A percentile compares a stretch with the other conserved stretches of the same genome.
phyloP scores from a whole-genome alignment of 352 stramenopile species.

The Phytophthora melonis region DNA sequence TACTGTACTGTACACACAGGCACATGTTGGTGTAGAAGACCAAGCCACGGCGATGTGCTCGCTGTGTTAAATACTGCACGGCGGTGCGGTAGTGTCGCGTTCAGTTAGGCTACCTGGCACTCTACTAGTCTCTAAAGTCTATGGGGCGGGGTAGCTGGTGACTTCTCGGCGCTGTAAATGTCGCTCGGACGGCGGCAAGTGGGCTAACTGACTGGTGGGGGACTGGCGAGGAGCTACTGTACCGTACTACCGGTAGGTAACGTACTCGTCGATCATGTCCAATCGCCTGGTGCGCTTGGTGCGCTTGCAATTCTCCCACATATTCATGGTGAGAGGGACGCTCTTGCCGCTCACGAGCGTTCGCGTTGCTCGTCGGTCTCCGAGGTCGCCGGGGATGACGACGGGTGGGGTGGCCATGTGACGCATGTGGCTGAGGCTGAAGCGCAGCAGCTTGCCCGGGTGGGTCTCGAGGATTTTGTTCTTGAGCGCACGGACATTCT shows the following conservation, averaged over 20 bases:
- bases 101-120: constrained; percentile 31
- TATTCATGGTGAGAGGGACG: constrained; percentile 54
- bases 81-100: constrained; percentile 18
- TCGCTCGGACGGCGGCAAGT: constrained; percentile 15
- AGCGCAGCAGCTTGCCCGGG: constrained; percentile 50
- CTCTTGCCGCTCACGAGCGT: constrained; percentile 54
- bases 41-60: not conserved
- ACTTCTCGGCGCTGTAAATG: constrained; percentile 16
- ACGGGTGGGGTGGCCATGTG: constrained; percentile 57
- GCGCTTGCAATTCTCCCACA: constrained; percentile 61
- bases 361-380: constrained; percentile 35
- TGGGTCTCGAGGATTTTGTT: constrained; percentile 55
- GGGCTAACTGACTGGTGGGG: constrained; percentile 10
- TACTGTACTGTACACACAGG: not conserved
- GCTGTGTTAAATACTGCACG: constrained; percentile 2
- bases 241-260: constrained; percentile 38
- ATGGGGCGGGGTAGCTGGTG: constrained; percentile 15
- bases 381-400: constrained; percentile 47
- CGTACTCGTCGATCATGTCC: constrained; percentile 57
- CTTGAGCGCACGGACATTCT: constrained; percentile 55
- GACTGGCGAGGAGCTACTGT: not conserved
- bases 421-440: constrained; percentile 59
- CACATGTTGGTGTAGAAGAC: not conserved
- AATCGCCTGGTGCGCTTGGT: constrained; percentile 35
- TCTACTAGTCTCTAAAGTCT: constrained; percentile 1